Evolutionary conservation across 2,329 filamentous ascomycete species (phyloP).

Genomic region (Clarireedia homoeocarpa): DNA sequence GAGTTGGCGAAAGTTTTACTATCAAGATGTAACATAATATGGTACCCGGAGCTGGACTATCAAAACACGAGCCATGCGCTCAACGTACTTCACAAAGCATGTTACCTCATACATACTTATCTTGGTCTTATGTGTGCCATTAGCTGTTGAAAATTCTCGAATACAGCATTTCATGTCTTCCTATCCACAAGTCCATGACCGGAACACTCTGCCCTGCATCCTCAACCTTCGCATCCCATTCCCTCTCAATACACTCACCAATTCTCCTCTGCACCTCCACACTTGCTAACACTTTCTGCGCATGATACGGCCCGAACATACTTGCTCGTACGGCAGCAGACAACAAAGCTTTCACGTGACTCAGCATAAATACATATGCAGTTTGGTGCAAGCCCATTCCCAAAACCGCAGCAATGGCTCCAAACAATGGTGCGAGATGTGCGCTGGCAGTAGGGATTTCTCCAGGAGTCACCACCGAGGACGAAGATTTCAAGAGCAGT

Average conservation of each 20-base stretch:
- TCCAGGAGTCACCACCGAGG: conserved; percentile 11
- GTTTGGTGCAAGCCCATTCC: conserved; percentile 54
- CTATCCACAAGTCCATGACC: conserved; percentile 75
- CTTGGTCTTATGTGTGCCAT: background rate
- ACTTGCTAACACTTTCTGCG: conserved; percentile 63
- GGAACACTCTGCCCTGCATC: conserved; percentile 69
- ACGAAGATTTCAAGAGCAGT: conserved; percentile 18
- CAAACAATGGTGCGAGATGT: conserved; percentile 66
- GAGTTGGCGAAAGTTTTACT: conserved; percentile 1
- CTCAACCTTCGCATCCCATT: conserved; percentile 51
- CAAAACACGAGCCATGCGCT: background rate
- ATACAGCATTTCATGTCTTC: conserved; percentile 74
- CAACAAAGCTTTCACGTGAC: conserved; percentile 67
- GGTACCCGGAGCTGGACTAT: background rate
- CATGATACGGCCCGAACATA: conserved; percentile 74
- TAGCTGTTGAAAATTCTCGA: conserved; percentile 82
- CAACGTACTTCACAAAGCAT: background rate
- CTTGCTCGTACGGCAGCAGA: conserved; percentile 71
- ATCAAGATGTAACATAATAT: background rate
- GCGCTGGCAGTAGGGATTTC: conserved; percentile 42
- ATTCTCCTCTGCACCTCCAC: conserved; percentile 50
- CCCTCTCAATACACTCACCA: conserved; percentile 47
- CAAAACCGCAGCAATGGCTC: conserved; percentile 55
- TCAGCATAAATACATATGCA: conserved; percentile 68
- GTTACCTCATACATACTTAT: too few species aligned